Evolutionary conservation across 2,329 filamentous ascomycete genomes (phyloP).

Genomic region (Bipolaris sorokiniana): DNA sequence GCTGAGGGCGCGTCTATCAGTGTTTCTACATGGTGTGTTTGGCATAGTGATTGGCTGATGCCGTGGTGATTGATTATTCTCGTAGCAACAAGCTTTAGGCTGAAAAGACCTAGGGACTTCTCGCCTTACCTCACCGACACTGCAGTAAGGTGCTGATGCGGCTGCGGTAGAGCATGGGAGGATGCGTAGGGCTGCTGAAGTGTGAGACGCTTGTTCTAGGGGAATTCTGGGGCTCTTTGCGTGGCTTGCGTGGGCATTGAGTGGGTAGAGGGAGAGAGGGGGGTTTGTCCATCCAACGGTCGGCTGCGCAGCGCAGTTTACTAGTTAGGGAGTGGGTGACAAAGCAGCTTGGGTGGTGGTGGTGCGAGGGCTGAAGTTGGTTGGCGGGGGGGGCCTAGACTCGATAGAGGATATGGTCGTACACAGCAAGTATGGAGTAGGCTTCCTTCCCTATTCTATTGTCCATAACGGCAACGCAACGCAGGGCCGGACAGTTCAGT

Average conservation of each 20-base stretch:
- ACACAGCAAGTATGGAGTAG: slow-evolving; percentile 23
- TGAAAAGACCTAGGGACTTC: slow-evolving; percentile 18
- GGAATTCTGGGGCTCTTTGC: slow-evolving; percentile 24
- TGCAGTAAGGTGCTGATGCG: slow-evolving; percentile 41
- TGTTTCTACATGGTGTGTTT: slow-evolving; percentile 6
- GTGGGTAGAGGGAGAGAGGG: neutral
- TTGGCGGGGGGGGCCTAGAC: slow-evolving; percentile 22
- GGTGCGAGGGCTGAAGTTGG: slow-evolving; percentile 15
- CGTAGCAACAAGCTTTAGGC: slow-evolving; percentile 33
- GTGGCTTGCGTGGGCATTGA: slow-evolving; percentile 23
- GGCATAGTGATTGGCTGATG: slow-evolving; percentile 14
- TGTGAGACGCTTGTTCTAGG: slow-evolving; percentile 29
- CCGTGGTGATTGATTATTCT: neutral
- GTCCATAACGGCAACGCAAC: slow-evolving; percentile 2
- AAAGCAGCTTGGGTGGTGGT: slow-evolving; percentile 28
- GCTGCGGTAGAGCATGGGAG: slow-evolving; percentile 34
- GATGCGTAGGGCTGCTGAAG: slow-evolving; percentile 35
- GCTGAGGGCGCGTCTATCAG: slow-evolving; percentile 7
- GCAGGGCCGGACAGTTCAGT: too few species aligned
- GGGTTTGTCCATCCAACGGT: slow-evolving; percentile 2
- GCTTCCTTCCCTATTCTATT: slow-evolving; percentile 15
- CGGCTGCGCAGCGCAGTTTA: slow-evolving; percentile 14
- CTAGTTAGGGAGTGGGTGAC: slow-evolving; percentile 22
- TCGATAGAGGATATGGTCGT: slow-evolving; percentile 32
- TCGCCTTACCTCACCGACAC: slow-evolving; percentile 30